Evolutionary conservation across 2,329 filamentous ascomycete species (phyloP).

Genomic region (Colletotrichum sojae): DNA sequence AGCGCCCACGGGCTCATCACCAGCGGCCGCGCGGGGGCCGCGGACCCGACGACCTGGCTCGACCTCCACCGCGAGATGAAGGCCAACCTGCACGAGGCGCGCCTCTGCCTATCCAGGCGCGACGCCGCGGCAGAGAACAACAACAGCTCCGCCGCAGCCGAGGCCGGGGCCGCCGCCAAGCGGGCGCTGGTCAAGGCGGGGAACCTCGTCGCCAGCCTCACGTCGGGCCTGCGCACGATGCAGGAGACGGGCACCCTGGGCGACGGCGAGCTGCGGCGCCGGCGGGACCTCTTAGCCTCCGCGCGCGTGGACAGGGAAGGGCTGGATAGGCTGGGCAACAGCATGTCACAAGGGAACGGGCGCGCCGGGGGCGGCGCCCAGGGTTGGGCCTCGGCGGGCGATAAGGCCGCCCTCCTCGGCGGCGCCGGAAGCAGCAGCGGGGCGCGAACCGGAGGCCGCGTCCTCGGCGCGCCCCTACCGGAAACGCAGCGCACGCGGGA

Average conservation of each 20-base stretch:
- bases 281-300: conserved; percentile 78
- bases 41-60: conserved; percentile 80
- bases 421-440: conserved; percentile 47
- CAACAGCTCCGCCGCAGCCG: conserved; percentile 62
- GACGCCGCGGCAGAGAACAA: conserved; percentile 66
- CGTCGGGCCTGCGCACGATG: conserved; percentile 74
- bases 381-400: conserved; percentile 63
- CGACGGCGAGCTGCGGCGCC: conserved; percentile 80
- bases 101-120: conserved; percentile 75
- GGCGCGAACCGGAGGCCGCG: conserved; percentile 67
- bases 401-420: conserved; percentile 66
- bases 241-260: conserved; percentile 71
- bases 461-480: conserved; percentile 79
- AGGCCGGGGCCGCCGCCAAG: conserved; percentile 82
- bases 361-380: conserved; percentile 56
- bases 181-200: conserved; percentile 78
- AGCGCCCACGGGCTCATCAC: conserved; percentile 62
- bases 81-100: conserved; percentile 75
- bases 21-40: conserved; percentile 43
- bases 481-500: conserved; percentile 85
- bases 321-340: conserved; percentile 80
- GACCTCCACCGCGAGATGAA: conserved; percentile 84
- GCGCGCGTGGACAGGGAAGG: conserved; percentile 82
- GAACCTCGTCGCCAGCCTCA: conserved; percentile 73
- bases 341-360: conserved; percentile 51